These are phyloP conservation scores for Dothistroma septosporum DNA, from an alignment of 2,329 filamentous ascomycete species.

Conservation along the genomic window DNA sequence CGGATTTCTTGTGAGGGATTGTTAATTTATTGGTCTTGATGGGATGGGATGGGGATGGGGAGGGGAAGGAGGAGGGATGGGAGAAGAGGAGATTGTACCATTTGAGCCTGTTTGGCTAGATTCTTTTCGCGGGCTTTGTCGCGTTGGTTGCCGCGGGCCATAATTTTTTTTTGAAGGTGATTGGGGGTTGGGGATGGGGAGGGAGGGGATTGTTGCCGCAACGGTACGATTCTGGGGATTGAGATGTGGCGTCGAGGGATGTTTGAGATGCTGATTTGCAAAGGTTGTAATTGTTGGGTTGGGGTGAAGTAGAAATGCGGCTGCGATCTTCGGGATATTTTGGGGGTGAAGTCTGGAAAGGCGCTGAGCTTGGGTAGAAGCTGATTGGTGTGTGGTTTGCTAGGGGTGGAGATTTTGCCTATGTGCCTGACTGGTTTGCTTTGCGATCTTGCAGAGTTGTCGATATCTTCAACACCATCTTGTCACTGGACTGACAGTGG, in stretches of 20 bases:
- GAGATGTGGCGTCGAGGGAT: neutral
- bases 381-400: neutral
- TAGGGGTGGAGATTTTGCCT: neutral
- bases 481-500: too few relatives aligned
- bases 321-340: neutral
- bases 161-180: slow-evolving; percentile 38
- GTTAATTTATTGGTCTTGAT: too few relatives aligned
- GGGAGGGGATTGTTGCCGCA: slow-evolving; percentile 13
- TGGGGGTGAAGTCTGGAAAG: neutral
- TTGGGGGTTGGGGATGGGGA: slow-evolving; percentile 2
- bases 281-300: neutral
- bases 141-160: slow-evolving; percentile 95
- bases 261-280: neutral
- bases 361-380: neutral
- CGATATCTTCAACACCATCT: neutral
- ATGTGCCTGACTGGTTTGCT: neutral
- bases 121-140: slow-evolving; percentile 89
- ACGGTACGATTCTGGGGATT: slow-evolving; percentile 14
- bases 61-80: slow-evolving; percentile 2
- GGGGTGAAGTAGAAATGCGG: neutral
- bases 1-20: slow-evolving; percentile 41
- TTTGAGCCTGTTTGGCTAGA: slow-evolving; percentile 31
- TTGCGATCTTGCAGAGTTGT: neutral
- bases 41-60: neutral
- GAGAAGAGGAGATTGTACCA: neutral